Base-by-base conservation (phyloP, 164 flowering plant species). In the Stephania cephalantha region DNA sequence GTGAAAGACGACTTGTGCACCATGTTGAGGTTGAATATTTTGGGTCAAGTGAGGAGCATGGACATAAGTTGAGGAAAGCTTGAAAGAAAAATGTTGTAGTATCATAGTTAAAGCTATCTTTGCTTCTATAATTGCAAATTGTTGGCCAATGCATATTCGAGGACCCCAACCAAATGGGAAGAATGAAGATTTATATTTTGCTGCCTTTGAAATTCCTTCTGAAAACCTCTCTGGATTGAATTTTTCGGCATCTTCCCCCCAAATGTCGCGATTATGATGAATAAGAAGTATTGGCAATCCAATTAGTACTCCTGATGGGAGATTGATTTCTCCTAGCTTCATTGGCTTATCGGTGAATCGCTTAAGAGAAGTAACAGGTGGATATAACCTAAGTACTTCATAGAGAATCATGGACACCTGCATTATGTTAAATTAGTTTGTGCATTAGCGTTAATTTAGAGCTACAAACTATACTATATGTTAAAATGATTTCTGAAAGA, bases 241-340 rank as follows among this genome's bases (percentile, higher is more conserved):
- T 12, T 58, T n/a, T 12, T 58, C 64, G 6, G 20, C 64, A 58
- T 58, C 64, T 58, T 58, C 20, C 0, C 64, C 64, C 64, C 64
- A 58, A 58, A 58, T 18, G 6, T 58, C 20, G 20, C 64, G 64
- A 58, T 58, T n/a, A 58, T 58, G 64, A n/a, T 58, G 64, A 58
- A 58, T 58, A 58, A 58, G 64, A 58, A 58, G 64, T 58, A n/a
- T 66, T 71, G 64, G 64, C 5, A 58, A 12, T 58, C 64, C 64
- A 58, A 58, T 58, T 58, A 15, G 64, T 58, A 58, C 64, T 15
- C 64, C 64, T 5, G 64, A n/a, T 58, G 64, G 64, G 6, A 58
- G 64, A 58, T 18, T 58, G 6, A 58, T 58, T 18, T 58, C 64
- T 58, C 64, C 64, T n/a, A 58, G 18, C 18, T 58, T 58, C 64